Evolutionary conservation across 108 stramenopile species (phyloP), one percentile per base, ranked within the genome.

Genomic region (Skeletonema potamos): DNA sequence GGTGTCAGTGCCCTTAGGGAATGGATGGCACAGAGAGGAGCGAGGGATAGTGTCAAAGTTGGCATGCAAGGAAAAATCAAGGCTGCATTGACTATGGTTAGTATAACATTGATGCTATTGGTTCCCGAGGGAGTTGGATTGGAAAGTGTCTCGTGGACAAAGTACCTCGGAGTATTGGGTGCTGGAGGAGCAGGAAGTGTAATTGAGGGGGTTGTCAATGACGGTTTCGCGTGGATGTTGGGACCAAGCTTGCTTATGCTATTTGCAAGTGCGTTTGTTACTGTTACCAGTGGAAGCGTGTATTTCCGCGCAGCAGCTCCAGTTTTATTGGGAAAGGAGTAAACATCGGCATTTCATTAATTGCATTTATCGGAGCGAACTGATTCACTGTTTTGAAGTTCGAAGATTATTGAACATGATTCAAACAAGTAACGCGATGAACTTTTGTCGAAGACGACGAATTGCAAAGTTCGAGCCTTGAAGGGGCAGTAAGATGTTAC

Each of bases 1-100:
- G 94, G 82, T 6, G 93, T 97, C 4, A 92, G 90, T 54, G 98
- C 96, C 1, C 67, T 98, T 32, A 83, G 98, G 51, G 98, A 98
- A 69, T 97, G 94, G 94, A 97, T 97, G 97, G 96, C 96, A 0
- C 82, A 83, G 64, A 66, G 84, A 15, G 96, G 95, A 3, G 65
- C 80, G 33, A 66, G 96, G 15, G 89, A 88, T 41, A 71, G 72
- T 1, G 98, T 98, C 63, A 90, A 94, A 75, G 98, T 97, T 15
- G 90, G 91, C 17, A 80, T 73, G 62, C 85, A 87, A 70, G 96
- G 96, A 5, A 97, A 95, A 77, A 72, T 88, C 62, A 96, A 96
- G 81, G 89, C 94, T 12, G 92, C 92, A 4, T 44, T 90, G 33
- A 92, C 90, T 24, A 93, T 96, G 92, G 68, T 86, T 8, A 73